Evolutionary conservation across 371 early-diverging fungal species (phyloP), one percentile per base, ranked within the genome.

Genomic region (Scutellospora calospora): DNA sequence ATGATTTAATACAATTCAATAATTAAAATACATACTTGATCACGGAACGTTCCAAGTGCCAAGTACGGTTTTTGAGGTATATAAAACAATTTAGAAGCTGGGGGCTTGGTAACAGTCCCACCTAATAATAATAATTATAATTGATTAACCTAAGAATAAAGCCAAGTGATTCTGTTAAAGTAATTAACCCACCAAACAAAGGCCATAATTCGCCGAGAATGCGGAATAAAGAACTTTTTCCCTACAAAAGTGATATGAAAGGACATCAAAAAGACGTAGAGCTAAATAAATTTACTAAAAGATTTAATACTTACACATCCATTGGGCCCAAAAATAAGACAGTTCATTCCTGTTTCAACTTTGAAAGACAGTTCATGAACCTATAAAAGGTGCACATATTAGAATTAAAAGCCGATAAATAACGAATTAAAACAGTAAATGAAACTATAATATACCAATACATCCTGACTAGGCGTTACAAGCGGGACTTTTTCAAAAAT

Each of bases 41-140:
- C 97, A 78, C 98, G 91, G 83, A 98, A 90, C 1, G 95, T 96
- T 18, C 98, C 97, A 57, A 95, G 82, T 29, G 96, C 92, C 83
- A 98, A 89, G 83, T 98, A 98, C 8, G 98, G 98, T 79, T 96
- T 93, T 85, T 97, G 97, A 31, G 98, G 97, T 18, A 98, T 94
- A 85, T 97, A 98, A 82, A 98, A 97, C 63, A 98, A 89, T 80
- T 94, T 89, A 82, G 88, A 87, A 38, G 92, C 87, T 80, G 90
- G 88, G 41, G 97, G 97, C 82, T 96, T 95, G 12, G 91, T 91
- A 78, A 98, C 90, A 2, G 88, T 92, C 41, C 98, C 97, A 81
- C 92, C 88, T 87, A 80, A 78, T 27, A 71, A 62, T 38, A 51
- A 27, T 52, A n/a, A 76, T 14, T 8, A n/a, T 41, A 3, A n/a